Percentiles rank a stretch among this genome's conserved stretches.
Conservation (phyloP, 208 protist genomes). For the Crithidia mellificae region DNA sequence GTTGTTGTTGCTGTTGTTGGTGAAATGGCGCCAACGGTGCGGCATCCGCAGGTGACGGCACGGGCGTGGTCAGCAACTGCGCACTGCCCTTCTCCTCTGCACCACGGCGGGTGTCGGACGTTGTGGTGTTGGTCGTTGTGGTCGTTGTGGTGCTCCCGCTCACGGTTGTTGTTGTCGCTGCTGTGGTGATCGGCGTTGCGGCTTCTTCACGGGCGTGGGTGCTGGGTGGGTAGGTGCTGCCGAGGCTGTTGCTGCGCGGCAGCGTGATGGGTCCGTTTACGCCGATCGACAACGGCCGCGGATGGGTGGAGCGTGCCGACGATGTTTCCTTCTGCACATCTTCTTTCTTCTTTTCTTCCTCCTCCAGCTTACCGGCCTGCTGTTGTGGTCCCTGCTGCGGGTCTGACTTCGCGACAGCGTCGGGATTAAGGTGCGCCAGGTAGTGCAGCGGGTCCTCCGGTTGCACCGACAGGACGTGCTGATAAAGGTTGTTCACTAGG, state of each 20-base stretch:
- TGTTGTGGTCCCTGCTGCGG: not conserved
- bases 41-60: not conserved
- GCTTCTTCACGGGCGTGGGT: not conserved
- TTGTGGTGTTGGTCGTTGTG: not conserved
- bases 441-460: conserved; percentile 54
- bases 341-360: not conserved
- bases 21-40: too few relatives aligned
- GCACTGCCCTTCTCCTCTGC: not conserved
- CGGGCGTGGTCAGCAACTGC: not conserved
- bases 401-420: not conserved
- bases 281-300: too few relatives aligned
- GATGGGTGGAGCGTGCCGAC: too few relatives aligned
- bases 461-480: conserved; percentile 41
- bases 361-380: not conserved
- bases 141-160: not conserved
- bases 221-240: conserved; percentile 2
- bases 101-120: not conserved
- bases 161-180: too few relatives aligned
- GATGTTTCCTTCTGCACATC: not conserved
- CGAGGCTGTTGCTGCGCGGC: conserved; percentile 1
- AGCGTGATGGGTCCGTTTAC: too few relatives aligned
- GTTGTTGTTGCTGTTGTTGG: not conserved
- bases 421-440: conserved; percentile 1
- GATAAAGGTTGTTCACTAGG: conserved; percentile 55
- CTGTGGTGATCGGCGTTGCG: not conserved